These are phyloP conservation scores for Apiospora saccharicola DNA, from an alignment of 2,329 filamentous ascomycete species.

Conservation along the genomic window DNA sequence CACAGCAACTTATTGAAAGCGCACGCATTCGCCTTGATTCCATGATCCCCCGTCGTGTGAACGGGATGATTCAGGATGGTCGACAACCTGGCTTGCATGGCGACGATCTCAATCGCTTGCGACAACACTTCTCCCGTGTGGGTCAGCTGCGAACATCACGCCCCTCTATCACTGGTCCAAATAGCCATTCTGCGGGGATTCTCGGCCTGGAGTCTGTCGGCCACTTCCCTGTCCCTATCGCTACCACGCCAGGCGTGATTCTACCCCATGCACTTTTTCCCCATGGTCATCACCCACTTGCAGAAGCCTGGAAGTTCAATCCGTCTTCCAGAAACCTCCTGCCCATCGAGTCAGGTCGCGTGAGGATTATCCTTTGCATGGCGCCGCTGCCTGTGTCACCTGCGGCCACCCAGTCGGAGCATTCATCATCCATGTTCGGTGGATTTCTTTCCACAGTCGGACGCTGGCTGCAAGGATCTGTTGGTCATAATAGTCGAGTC, in stretches of 20 bases:
- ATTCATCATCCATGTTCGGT: no score
- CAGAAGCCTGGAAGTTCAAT: no score
- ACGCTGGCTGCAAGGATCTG: no score
- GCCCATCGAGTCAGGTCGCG: background rate
- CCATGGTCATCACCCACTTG: no score
- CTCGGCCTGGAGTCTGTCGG: background rate
- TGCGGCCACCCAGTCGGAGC: no score
- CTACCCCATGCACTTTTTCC: background rate
- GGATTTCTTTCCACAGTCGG: no score
- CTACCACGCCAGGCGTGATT: background rate
- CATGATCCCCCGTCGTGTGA: background rate
- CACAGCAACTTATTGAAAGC: background rate
- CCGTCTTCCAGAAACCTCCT: no score
- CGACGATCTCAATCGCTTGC: background rate
- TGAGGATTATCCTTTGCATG: background rate
- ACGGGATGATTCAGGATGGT: background rate
- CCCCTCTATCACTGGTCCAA: background rate
- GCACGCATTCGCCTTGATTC: background rate
- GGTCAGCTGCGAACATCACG: background rate
- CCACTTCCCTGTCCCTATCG: background rate
- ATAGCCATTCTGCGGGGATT: background rate
- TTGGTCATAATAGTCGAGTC: background rate
- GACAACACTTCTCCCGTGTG: background rate
- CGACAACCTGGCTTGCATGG: background rate
- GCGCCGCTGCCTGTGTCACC: background rate